Conservation (phyloP, 2,329 filamentous ascomycete genomes). For the Neodidymelliopsis sp. region DNA sequence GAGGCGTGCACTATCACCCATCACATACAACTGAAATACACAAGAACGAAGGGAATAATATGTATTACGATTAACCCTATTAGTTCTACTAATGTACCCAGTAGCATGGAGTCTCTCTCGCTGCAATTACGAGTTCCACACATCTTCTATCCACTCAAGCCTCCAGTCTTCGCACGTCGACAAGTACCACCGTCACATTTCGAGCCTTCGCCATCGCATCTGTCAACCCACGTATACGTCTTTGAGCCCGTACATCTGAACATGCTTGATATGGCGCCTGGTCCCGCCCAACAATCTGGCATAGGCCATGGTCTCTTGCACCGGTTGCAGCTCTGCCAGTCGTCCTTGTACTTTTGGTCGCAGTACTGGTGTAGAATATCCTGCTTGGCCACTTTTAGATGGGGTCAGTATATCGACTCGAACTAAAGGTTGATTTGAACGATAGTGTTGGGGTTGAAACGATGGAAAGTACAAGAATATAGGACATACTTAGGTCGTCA, state of each 20-base stretch:
- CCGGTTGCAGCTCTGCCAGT: slow-evolving; percentile 26
- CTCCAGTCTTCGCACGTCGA: neutral
- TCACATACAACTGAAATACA: neutral
- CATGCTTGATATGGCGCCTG: slow-evolving; percentile 22
- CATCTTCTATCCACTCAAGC: neutral
- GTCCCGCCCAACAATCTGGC: slow-evolving; percentile 21
- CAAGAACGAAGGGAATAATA: neutral
- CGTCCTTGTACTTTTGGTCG: slow-evolving; percentile 20
- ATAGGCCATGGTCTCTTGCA: slow-evolving; percentile 24
- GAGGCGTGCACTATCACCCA: neutral
- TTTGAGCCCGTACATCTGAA: slow-evolving; percentile 22
- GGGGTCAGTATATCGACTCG: too few relatives aligned
- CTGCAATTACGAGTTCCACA: neutral
- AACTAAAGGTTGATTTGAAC: too few relatives aligned
- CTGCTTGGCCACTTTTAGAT: slow-evolving; percentile 17
- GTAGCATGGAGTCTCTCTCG: too few relatives aligned
- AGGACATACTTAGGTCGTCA: slow-evolving; percentile 17
- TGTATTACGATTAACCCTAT: neutral
- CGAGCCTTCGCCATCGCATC: slow-evolving; percentile 8
- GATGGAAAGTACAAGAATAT: too few relatives aligned
- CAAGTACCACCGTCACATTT: slow-evolving; percentile 7
- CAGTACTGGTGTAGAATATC: slow-evolving; percentile 29
- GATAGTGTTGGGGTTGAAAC: too few relatives aligned
- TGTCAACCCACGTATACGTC: slow-evolving; percentile 15
- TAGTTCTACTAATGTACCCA: too few relatives aligned